Evolutionary conservation across 495 filamentous ascomycete species (phyloP), one percentile per base, ranked within the genome.

Genomic region (Lindgomyces ingoldianus): DNA sequence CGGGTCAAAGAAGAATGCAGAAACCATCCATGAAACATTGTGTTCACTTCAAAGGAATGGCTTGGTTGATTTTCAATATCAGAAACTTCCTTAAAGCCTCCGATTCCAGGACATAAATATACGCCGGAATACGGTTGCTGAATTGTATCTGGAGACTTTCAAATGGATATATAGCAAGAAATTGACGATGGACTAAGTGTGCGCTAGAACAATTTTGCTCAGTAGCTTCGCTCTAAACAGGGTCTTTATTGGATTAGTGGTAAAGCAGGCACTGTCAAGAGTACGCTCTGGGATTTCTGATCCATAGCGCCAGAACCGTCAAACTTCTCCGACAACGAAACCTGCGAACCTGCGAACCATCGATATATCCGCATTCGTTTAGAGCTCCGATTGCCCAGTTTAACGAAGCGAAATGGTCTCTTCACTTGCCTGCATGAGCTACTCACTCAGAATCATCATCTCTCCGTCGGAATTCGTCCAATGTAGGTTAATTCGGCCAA

Each of bases 191-290:
- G 33, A 39, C 6, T 6, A 39, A 39, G 6, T 39, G 6, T 14
- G 33, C 14, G 6, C 33, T 47, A n/a, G 44, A n/a, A 47, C 44
- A 47, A 24, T 47, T 47, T 47, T 47, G 44, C 21, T 8, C 44
- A 24, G 16, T 47, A n/a, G 8, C 44, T 47, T 4, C 44, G 21
- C 8, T n/a, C 44, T 18, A n/a, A n/a, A 47, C 4, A n/a, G 18
- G 44, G 44, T 24, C 6, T 52, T 16, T 52, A 52, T 18, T 52
- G 49, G 49, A 52, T 52, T 24, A 26, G 25, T 30, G 49, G 49
- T 3, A 52, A 52, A 18, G 4, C 49, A 30, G 49, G 49, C 49
- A 24, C 49, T 9, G 49, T 9, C 4, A 52, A 52, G 18, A 52
- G 49, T 24, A 24, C 11, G 8, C 25, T 52, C 4, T 52, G 21